These are phyloP conservation scores for Tetrahymena borealis DNA, from an alignment of 73 alveolate genomes.

Conservation along the genomic window DNA sequence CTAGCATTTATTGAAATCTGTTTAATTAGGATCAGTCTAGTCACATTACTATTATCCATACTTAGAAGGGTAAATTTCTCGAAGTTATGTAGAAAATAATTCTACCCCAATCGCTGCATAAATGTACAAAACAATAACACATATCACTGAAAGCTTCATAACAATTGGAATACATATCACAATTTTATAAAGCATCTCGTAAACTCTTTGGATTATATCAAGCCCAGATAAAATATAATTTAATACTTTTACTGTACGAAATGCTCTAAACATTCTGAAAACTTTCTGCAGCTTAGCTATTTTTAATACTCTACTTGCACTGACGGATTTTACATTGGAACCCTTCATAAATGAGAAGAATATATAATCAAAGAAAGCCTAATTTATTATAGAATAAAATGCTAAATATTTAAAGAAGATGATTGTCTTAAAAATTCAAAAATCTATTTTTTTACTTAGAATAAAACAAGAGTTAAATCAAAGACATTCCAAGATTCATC, in stretches of 20 bases:
- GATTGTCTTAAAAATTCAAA: too few species aligned
- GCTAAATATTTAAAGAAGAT: too few species aligned
- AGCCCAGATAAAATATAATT: constrained; percentile 18
- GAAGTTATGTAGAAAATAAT: background rate
- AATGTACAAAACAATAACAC: constrained; percentile 3
- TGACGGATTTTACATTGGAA: constrained; percentile 5
- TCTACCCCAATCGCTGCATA: constrained; percentile 16
- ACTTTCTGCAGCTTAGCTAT: constrained; percentile 33
- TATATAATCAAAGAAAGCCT: constrained; percentile 20
- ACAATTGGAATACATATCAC: constrained; percentile 31
- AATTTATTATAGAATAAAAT: background rate
- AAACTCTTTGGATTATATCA: constrained; percentile 15
- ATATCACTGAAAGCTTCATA: constrained; percentile 10
- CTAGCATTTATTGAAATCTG: background rate
- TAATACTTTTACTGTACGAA: constrained; percentile 17
- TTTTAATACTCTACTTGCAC: constrained; percentile 38
- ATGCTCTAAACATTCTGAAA: constrained; percentile 36
- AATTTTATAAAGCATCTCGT: constrained; percentile 26
- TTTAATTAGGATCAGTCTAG: background rate
- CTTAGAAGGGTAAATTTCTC: background rate
- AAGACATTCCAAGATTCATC: constrained; percentile 21
- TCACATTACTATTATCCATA: background rate
- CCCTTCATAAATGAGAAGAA: constrained; percentile 8
- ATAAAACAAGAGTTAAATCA: constrained; percentile 7
- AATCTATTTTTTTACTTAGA: background rate